Evolutionary conservation across 2,329 filamentous ascomycete species (phyloP).

Genomic region (Neocatenulostroma microsporum): DNA sequence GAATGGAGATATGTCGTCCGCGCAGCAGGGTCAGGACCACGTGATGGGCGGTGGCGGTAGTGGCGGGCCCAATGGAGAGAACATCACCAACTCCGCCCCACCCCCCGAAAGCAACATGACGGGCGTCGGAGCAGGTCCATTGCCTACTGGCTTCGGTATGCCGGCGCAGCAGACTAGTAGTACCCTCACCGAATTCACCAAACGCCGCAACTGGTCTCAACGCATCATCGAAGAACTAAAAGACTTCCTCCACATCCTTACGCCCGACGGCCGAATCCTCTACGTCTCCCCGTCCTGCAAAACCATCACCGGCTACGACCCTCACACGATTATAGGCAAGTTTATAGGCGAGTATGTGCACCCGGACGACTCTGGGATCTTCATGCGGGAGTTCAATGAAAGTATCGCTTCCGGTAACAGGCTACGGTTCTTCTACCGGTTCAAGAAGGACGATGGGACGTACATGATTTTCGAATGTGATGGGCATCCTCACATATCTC

Average conservation of each 20-base stretch:
- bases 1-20: no score
- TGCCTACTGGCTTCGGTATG: slow-evolving; percentile 47
- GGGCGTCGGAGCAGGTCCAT: slow-evolving; percentile 47
- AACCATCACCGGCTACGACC: slow-evolving; percentile 64
- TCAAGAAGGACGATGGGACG: slow-evolving; percentile 64
- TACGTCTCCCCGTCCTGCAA: slow-evolving; percentile 78
- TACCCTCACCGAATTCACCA: slow-evolving; percentile 58
- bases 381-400: slow-evolving; percentile 82
- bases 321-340: slow-evolving; percentile 62
- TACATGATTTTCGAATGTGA: slow-evolving; percentile 85
- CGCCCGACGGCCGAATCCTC: slow-evolving; percentile 71
- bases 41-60: slow-evolving; percentile 4
- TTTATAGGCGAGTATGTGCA: slow-evolving; percentile 80
- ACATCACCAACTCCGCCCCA: no score
- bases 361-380: slow-evolving; percentile 72
- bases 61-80: no score
- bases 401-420: slow-evolving; percentile 73
- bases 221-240: slow-evolving; percentile 82
- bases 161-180: slow-evolving; percentile 40
- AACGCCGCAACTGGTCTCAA: slow-evolving; percentile 72
- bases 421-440: slow-evolving; percentile 77
- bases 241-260: slow-evolving; percentile 81
- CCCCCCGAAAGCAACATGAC: slow-evolving; percentile 25
- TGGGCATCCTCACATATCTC: slow-evolving; percentile 80
- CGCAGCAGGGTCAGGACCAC: slow-evolving; percentile 3